Evolutionary conservation across 129 eudicot species (phyloP).

Genomic region (Smallanthus sonchifolius): DNA sequence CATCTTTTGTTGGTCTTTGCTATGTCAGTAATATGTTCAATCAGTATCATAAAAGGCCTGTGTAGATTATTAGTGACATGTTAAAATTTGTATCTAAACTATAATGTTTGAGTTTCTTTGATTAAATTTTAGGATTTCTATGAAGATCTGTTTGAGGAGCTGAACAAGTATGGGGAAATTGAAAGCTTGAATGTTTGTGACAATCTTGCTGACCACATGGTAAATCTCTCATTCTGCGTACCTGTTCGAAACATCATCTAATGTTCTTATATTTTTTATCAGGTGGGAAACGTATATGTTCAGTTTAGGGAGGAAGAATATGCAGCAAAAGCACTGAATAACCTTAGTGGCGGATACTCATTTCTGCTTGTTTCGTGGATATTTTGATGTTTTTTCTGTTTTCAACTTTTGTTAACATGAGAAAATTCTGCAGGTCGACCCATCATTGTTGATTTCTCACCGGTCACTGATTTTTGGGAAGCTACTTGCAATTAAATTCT

Average conservation of each 20-base stretch:
- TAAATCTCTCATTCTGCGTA: slow-evolving; percentile 2
- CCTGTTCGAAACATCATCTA: neutral
- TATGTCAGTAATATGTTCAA: neutral
- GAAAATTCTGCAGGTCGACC: slow-evolving; percentile 55
- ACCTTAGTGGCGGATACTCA: slow-evolving; percentile 73
- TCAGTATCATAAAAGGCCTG: neutral
- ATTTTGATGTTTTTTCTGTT: neutral
- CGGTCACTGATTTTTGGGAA: slow-evolving; percentile 87
- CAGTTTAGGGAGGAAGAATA: slow-evolving; percentile 84
- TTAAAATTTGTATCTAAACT: neutral
- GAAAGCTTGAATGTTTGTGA: slow-evolving; percentile 91
- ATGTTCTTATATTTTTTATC: neutral
- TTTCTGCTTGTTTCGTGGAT: slow-evolving; percentile 9
- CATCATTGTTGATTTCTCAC: slow-evolving; percentile 85
- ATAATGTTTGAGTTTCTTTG: neutral
- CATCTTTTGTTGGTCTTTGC: neutral
- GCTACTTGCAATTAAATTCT: no score
- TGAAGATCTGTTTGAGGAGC: slow-evolving; percentile 89
- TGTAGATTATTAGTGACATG: neutral
- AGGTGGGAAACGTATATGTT: slow-evolving; percentile 89
- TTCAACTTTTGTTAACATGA: neutral
- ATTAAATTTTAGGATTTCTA: slow-evolving; percentile 54
- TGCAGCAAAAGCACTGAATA: slow-evolving; percentile 69
- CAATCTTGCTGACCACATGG: slow-evolving; percentile 70
- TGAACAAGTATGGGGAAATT: slow-evolving; percentile 86